Base-by-base conservation (phyloP, 2,329 filamentous ascomycete species). In the Parascedosporium putredinis region DNA sequence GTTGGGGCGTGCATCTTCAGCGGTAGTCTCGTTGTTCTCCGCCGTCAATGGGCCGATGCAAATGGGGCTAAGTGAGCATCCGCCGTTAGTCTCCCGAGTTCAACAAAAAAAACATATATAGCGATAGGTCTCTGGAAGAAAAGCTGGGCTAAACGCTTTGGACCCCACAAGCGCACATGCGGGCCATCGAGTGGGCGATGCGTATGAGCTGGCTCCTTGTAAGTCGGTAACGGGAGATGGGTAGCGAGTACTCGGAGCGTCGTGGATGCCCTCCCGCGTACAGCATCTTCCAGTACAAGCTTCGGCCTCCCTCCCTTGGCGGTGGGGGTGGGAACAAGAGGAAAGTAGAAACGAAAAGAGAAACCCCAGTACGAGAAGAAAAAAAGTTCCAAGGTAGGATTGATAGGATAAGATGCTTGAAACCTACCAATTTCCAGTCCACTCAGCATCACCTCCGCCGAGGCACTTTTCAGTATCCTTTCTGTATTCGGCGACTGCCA, bases 1-100 rank as follows among this genome's bases (percentile, higher is more conserved):
- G 38, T 20, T 10, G n/a, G 33, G n/a, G 36, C 6, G 24, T 40
- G 48, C 23, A 45, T n/a, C 27, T 24, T 22, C 34, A 5, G 48
- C 20, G 36, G 31, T 24, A 20, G 24, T 29, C 18, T 6, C 27
- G 18, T 47, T 29, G 31, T 4, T 47, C 44, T 53, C 18, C 50
- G 51, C 58, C 10, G 60, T 53, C 40, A 65, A 51, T 51, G 63
- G 58, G 3, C 57, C 62, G 50, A 65, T 64, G 49, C 63, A 64
- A 33, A 65, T 64, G 38, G 63, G 59, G 52, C 63, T 65, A 36
- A n/a, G n/a, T n/a, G n/a, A n/a, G n/a, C n/a, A n/a, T n/a, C n/a
- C n/a, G n/a, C n/a, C n/a, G 31, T 29, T 23, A 42, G 7, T 23
- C 3, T 10, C 14, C 23, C 27, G 6, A 31, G 22, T 48, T 42